Evolutionary conservation across 2,329 filamentous ascomycete species (phyloP), one percentile per base, ranked within the genome.

Genomic region (Hypoxylon sp.): DNA sequence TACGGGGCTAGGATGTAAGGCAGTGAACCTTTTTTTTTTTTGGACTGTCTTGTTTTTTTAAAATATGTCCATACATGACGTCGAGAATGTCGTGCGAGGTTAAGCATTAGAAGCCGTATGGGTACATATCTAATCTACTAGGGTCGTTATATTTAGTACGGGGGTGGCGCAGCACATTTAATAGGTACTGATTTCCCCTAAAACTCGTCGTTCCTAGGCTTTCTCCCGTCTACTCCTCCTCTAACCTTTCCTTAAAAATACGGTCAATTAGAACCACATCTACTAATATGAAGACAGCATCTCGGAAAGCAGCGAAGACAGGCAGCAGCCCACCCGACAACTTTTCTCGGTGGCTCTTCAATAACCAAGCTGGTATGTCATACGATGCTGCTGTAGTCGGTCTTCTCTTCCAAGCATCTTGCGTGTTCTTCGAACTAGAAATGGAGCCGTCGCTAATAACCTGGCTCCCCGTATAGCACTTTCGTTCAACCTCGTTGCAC

Each of bases 401-500:
- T 46, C 14, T 19, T 13, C 30, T 49, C 45, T 41, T 41, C 34
- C 23, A 57, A 36, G 14, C 55, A 38, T 38, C 55, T 38, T 38
- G 5, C 28, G 17, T 32, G 11, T 41, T 19, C 10, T 21, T 23
- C 13, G 32, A 36, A 48, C 21, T 19, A 51, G 34, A 43, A 49
- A 51, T 43, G 23, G 46, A 51, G 46, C 34, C 46, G 43, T 59
- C 38, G 48, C 61, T 64, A 64, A 64, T 49, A 17, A 28, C 14
- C 32, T 36, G 46, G 45, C 56, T 60, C 34, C 14, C 34, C 34
- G n/a, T 25, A 23, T 21, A 93, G 93, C 92, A 65, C 88, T 97
- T 69, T 93, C 93, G 9, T 85, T 94, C 78, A 97, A 94, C 77
- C 88, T 95, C 64, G 82, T 97, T 69, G 88, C 92, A 55, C 89